phyloP scores from a whole-genome alignment of 495 filamentous ascomycete genomes.

The Lepraria neglecta region DNA sequence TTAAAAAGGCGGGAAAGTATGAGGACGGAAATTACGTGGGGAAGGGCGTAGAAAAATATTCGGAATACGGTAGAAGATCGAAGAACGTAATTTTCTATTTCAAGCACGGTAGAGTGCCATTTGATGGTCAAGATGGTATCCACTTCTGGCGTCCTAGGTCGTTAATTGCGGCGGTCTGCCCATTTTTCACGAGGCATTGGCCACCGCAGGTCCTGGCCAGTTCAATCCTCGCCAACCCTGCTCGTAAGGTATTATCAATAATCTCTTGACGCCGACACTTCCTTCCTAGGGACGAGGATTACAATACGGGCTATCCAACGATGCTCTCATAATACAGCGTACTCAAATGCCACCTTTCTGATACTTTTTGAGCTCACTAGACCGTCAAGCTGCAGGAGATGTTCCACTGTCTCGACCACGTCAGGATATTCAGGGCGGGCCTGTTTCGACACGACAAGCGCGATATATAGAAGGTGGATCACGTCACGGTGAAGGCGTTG shows the following conservation, averaged over 20 bases:
- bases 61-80: not conserved
- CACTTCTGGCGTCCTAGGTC: not conserved
- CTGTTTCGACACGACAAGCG: constrained; percentile 1
- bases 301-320: no score
- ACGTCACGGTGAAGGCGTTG: constrained; percentile 10
- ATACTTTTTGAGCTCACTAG: not conserved
- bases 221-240: no score
- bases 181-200: not conserved
- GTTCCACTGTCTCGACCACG: constrained; percentile 10
- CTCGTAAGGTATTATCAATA: no score
- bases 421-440: constrained; percentile 2
- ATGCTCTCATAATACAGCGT: no score
- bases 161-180: not conserved
- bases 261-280: no score
- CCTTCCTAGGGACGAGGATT: no score
- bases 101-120: not conserved
- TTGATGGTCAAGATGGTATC: not conserved
- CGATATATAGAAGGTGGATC: not conserved
- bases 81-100: not conserved
- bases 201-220: no score
- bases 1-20: not conserved
- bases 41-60: not conserved
- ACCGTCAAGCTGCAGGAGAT: constrained; percentile 1
- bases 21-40: not conserved
- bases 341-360: not conserved